Evolutionary conservation across 2,329 filamentous ascomycete genomes (phyloP).

Genomic region (Aspergillus sp.): DNA sequence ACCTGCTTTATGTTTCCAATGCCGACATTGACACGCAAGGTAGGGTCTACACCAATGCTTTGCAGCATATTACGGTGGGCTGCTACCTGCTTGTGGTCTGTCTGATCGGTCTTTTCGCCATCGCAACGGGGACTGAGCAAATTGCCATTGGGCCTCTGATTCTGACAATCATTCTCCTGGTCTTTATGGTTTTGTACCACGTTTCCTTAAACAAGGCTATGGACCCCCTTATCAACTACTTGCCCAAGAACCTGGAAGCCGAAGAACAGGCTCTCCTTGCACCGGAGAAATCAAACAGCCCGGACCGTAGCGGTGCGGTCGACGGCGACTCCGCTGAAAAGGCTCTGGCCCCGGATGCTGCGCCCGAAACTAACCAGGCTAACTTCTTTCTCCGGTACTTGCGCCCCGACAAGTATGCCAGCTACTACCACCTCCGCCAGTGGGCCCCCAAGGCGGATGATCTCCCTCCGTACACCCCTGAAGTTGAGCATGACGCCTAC

Average conservation of each 20-base stretch:
- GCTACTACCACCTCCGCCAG: constrained; percentile 62
- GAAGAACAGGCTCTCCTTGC: constrained; percentile 44
- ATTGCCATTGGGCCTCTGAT: constrained; percentile 60
- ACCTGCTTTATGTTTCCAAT: constrained; percentile 79
- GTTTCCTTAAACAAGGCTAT: constrained; percentile 63
- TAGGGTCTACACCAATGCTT: constrained; percentile 73
- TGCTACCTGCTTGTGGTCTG: constrained; percentile 76
- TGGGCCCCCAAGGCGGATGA: constrained; percentile 55
- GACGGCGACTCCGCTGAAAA: constrained; percentile 31
- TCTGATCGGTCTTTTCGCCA: constrained; percentile 74
- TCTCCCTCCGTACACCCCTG: constrained; percentile 52
- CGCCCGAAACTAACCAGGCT: constrained; percentile 21
- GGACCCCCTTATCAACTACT: constrained; percentile 64
- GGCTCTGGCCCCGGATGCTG: constrained; percentile 17
- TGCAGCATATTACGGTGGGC: constrained; percentile 77
- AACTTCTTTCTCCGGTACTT: constrained; percentile 50
- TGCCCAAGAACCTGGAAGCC: constrained; percentile 64
- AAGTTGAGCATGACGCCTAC: constrained; percentile 61
- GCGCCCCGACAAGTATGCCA: constrained; percentile 66
- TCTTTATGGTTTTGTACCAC: constrained; percentile 72
- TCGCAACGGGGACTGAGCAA: constrained; percentile 55
- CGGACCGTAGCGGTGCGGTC: constrained; percentile 20
- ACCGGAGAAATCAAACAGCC: constrained; percentile 21
- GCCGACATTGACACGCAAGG: constrained; percentile 79
- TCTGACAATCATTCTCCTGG: constrained; percentile 65